Conservation (phyloP, 1,284 basidiomycete species). For the Erythrobasidium hasegawianum region DNA sequence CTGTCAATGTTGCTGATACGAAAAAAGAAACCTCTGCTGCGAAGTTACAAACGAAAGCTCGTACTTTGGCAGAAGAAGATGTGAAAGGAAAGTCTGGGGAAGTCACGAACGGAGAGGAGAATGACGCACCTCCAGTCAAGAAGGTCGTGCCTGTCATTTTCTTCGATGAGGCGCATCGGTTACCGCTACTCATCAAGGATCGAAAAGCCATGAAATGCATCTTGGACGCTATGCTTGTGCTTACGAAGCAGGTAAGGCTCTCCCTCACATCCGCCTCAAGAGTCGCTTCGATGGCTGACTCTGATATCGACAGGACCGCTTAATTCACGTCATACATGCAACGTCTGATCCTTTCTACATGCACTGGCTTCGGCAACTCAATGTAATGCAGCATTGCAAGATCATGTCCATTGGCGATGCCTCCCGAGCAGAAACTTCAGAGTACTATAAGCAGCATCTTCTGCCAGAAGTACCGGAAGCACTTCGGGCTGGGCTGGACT, state of each 20-base stretch:
- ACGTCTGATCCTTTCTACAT: conserved; percentile 77
- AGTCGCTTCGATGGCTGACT: too few species aligned
- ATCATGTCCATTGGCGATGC: conserved; percentile 75
- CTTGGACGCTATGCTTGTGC: conserved; percentile 75
- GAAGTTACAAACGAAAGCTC: conserved; percentile 41
- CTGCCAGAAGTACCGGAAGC: conserved; percentile 61
- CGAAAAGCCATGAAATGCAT: conserved; percentile 73
- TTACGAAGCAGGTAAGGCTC: conserved; percentile 78
- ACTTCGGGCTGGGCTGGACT: conserved; percentile 57
- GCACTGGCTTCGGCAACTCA: conserved; percentile 50
- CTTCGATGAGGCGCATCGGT: conserved; percentile 74
- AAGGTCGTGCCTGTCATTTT: conserved; percentile 69
- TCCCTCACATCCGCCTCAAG: too few species aligned
- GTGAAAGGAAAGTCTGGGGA: background rate
- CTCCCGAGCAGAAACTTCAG: conserved; percentile 62
- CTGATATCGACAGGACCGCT: conserved; percentile 57
- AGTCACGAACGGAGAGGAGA: conserved; percentile 40
- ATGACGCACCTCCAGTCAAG: conserved; percentile 54
- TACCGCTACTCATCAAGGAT: conserved; percentile 61
- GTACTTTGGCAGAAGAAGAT: conserved; percentile 3
- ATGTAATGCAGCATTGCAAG: conserved; percentile 49
- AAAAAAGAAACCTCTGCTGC: conserved; percentile 6
- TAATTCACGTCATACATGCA: conserved; percentile 76
- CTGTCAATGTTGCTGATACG: conserved; percentile 8
- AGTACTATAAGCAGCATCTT: conserved; percentile 62